Conservation (phyloP, 768 basidiomycete genomes). For the Suillus subluteus region DNA sequence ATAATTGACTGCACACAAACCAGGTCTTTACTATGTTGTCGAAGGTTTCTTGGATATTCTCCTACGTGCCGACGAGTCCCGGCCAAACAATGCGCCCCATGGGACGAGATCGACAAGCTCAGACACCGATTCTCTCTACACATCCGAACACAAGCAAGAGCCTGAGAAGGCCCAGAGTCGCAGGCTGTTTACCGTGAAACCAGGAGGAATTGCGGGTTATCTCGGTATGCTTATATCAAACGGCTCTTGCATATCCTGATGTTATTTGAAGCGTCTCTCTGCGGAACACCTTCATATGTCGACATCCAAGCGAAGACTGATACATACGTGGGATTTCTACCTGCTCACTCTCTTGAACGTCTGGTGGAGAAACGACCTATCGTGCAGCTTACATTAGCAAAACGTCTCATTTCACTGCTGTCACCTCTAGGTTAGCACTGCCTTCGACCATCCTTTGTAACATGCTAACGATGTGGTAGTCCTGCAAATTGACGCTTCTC, state of each 20-base stretch:
- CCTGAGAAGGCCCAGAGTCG: constrained; percentile 40
- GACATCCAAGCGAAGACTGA: constrained; percentile 98
- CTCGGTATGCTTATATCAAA: constrained; percentile 57
- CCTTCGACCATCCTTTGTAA: background rate
- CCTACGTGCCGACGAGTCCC: constrained; percentile 53
- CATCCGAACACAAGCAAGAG: constrained; percentile 37
- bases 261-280: constrained; percentile 70
- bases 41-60: constrained; percentile 95
- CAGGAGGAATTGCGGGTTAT: constrained; percentile 97
- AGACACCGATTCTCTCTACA: constrained; percentile 43
- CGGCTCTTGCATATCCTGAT: background rate
- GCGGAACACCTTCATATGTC: constrained; percentile 92
- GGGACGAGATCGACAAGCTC: constrained; percentile 21
- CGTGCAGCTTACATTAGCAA: constrained; percentile 92
- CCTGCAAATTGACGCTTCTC: constrained; percentile 92
- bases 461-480: constrained; percentile 48
- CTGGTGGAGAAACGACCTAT: constrained; percentile 94
- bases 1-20: constrained; percentile 4
- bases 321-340: constrained; percentile 95
- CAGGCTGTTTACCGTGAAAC: constrained; percentile 92
- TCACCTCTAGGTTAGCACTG: constrained; percentile 79
- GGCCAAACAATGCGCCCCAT: constrained; percentile 18
- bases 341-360: constrained; percentile 84
- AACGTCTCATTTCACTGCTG: constrained; percentile 91
- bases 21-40: constrained; percentile 91